Conservation (phyloP, 2,329 filamentous ascomycete species). For the Emergomyces orientalis region DNA sequence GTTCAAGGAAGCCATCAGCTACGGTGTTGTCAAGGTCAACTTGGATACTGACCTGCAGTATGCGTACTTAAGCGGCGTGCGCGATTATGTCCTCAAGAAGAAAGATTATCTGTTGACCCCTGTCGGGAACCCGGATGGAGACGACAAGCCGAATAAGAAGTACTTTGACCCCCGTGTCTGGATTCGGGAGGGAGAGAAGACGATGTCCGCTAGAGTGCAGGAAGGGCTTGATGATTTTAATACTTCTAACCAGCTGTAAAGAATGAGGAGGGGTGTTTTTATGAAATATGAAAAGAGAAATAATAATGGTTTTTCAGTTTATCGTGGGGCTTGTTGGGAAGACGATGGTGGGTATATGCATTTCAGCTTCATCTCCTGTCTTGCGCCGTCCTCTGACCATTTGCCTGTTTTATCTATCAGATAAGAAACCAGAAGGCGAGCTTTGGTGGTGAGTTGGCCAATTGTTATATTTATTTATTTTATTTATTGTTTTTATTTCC, state of each 20-base stretch:
- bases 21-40: conserved; percentile 99
- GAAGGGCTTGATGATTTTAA: conserved; percentile 89
- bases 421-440: too few species aligned
- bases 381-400: too few species aligned
- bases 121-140: conserved; percentile 91
- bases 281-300: too few species aligned
- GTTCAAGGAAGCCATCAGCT: conserved; percentile 76
- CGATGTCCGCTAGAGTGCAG: conserved; percentile 72
- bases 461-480: too few species aligned
- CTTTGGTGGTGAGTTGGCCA: too few species aligned
- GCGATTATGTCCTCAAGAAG: conserved; percentile 89
- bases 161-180: conserved; percentile 83
- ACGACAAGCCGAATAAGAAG: conserved; percentile 99
- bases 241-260: conserved; percentile 66
- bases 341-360: too few species aligned
- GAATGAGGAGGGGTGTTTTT: neutral
- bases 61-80: conserved; percentile 84
- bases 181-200: conserved; percentile 92
- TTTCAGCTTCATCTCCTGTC: too few species aligned
- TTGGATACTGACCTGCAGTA: conserved; percentile 96
- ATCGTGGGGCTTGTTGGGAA: too few species aligned
- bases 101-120: conserved; percentile 83
- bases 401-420: too few species aligned
- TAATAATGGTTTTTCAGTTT: neutral
- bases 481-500: too few species aligned